Conservation (phyloP, 306 rosid species). For the Citrullus colocynthis region DNA sequence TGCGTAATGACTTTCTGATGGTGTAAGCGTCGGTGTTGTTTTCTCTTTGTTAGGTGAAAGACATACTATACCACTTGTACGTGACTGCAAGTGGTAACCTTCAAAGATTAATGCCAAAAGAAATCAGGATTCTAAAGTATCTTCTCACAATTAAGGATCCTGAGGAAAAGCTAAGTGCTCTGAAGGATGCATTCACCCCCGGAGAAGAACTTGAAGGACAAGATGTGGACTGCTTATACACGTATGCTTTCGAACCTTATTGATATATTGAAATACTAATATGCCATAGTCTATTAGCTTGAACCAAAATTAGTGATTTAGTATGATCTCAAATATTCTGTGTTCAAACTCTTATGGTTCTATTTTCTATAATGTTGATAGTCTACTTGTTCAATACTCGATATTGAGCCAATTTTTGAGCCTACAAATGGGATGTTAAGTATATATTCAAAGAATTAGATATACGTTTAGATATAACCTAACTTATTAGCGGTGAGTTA, state of each 20-base stretch:
- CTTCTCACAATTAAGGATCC: slow-evolving; percentile 67
- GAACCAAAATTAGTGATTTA: neutral
- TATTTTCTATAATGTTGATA: neutral
- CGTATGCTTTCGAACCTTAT: slow-evolving; percentile 37
- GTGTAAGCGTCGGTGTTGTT: neutral
- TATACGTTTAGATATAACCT: too few relatives aligned
- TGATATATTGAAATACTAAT: neutral
- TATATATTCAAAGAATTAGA: neutral
- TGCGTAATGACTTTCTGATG: neutral
- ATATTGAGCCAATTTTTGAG: neutral
- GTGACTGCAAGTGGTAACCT: slow-evolving; percentile 69
- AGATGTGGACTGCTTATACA: slow-evolving; percentile 57
- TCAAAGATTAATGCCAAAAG: slow-evolving; percentile 77
- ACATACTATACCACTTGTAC: slow-evolving; percentile 67
- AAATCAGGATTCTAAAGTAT: slow-evolving; percentile 68
- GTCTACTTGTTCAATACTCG: neutral
- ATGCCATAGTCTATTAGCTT: neutral
- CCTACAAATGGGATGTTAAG: neutral
- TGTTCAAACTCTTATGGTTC: neutral
- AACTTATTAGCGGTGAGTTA: neutral
- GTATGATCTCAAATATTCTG: neutral
- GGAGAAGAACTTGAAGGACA: slow-evolving; percentile 80
- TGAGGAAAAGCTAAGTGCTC: slow-evolving; percentile 47
- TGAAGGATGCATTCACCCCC: slow-evolving; percentile 84
- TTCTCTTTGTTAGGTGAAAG: slow-evolving; percentile 47